Base-by-base conservation (phyloP, 139 green algal species). In the Marvania coccoides region DNA sequence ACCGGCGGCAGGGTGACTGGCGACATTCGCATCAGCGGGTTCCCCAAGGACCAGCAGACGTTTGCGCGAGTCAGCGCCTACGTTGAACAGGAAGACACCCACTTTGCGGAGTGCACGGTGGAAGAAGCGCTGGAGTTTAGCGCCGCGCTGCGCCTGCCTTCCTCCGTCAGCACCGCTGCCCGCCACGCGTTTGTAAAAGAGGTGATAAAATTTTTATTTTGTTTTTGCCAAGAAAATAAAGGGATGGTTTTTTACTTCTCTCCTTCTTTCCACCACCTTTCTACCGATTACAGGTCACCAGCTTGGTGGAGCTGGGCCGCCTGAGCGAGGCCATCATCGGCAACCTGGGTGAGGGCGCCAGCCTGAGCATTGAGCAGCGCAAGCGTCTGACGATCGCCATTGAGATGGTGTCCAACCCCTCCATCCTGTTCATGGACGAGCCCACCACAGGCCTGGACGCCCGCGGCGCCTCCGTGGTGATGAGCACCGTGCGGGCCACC, bases 371-470 rank as follows among this genome's bases (percentile, higher is more conserved):
- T 2, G 84, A 91, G 74, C 85, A 91, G 72, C 63, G 82, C 45
- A 88, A 88, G 69, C 71, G 82, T 7, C 74, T 88, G 7, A 86
- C 77, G 61, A 89, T 93, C 46, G 86, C 70, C 3, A 77, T 93
- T 9, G 87, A 93, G 81, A 83, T 93, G 23, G 86, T 90, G 5
- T 61, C 81, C 38, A 90, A 90, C 76, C 81, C 85, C 2, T 48
- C 56, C 58, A 67, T 79, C 56, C 23, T 80, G 24, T 76, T 80
- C 60, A 69, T 83, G 62, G 74, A 83, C 28, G 65, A 72, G 48
- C 65, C 65, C 9, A 72, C 65, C 15, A 58, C 65, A 1, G 74
- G 74, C 2, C 59, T 84, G 65, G 77, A 84, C 28, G 66, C 70
- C 2, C 47, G 67, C 6, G 70, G 73, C 5, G 77, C 77, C 12